Evolutionary conservation across 495 filamentous ascomycete genomes (phyloP).

Genomic region (Podospora sp.): DNA sequence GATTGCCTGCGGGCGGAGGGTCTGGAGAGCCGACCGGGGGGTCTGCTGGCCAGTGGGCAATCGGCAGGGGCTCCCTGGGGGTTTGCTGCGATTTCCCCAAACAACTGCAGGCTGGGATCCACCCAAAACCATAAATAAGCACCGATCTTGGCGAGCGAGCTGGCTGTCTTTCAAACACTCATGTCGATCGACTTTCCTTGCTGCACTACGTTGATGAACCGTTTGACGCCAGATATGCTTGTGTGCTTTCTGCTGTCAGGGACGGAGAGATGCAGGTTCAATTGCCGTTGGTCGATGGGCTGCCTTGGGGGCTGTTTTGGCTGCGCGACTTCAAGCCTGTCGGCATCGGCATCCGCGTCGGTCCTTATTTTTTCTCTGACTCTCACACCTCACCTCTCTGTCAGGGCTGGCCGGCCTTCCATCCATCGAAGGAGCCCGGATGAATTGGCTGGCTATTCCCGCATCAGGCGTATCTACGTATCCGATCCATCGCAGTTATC

Average conservation of each 20-base stretch:
- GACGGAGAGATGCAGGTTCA: not conserved
- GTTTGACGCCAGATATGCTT: slow-evolving; percentile 1
- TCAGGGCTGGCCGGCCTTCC: not conserved
- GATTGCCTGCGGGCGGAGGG: slow-evolving; percentile 14
- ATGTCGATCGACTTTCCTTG: not conserved
- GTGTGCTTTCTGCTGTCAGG: not conserved
- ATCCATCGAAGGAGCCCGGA: slow-evolving; percentile 16
- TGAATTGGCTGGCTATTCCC: slow-evolving; percentile 26
- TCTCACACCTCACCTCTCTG: not conserved
- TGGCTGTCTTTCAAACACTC: slow-evolving; percentile 1
- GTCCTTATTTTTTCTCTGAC: not conserved
- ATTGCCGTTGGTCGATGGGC: not conserved
- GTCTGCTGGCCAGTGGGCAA: not conserved
- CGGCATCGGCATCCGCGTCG: slow-evolving; percentile 13
- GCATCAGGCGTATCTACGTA: not conserved
- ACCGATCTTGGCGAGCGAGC: slow-evolving; percentile 1
- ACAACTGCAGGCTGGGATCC: slow-evolving; percentile 14
- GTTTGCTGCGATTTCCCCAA: slow-evolving; percentile 1
- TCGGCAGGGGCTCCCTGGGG: not conserved
- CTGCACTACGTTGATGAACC: not conserved
- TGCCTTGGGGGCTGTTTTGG: not conserved
- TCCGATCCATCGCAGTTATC: not conserved
- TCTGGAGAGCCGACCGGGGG: slow-evolving; percentile 21
- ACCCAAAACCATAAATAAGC: slow-evolving; percentile 19
- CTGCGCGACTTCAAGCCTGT: not conserved